These are phyloP conservation scores for Berkeleyomyces basicola DNA, from an alignment of 2,329 filamentous ascomycete genomes.

Conservation along the genomic window DNA sequence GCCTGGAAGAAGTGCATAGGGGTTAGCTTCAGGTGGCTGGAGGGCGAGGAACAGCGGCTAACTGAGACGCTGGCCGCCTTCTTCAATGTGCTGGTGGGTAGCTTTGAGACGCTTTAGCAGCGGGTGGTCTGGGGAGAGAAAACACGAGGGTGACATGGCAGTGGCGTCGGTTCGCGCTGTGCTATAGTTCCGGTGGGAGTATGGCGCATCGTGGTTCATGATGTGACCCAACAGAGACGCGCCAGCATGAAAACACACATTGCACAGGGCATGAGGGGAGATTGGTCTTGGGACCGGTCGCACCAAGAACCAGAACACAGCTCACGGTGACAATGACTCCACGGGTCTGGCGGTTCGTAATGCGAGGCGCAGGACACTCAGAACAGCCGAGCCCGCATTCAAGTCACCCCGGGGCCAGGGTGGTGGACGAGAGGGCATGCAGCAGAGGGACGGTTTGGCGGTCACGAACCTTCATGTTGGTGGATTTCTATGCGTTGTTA, in stretches of 20 bases:
- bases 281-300: neutral
- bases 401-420: neutral
- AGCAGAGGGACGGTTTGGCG: neutral
- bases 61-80: too few species aligned
- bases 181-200: too few species aligned
- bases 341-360: neutral
- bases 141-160: neutral
- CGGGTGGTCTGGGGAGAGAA: neutral
- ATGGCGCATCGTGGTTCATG: neutral
- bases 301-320: neutral
- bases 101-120: neutral
- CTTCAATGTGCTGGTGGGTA: neutral
- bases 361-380: neutral
- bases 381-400: neutral
- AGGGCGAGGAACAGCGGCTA: too few species aligned
- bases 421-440: neutral
- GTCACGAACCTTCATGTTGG: neutral
- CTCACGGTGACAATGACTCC: neutral
- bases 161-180: too few species aligned
- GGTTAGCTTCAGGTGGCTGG: slow-evolving; percentile 22
- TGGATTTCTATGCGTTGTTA: neutral
- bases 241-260: neutral
- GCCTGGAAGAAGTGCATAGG: slow-evolving; percentile 39
- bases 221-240: neutral
- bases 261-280: neutral